Conservation (phyloP, 495 filamentous ascomycete genomes). For the Aspergillus cavernicola region DNA sequence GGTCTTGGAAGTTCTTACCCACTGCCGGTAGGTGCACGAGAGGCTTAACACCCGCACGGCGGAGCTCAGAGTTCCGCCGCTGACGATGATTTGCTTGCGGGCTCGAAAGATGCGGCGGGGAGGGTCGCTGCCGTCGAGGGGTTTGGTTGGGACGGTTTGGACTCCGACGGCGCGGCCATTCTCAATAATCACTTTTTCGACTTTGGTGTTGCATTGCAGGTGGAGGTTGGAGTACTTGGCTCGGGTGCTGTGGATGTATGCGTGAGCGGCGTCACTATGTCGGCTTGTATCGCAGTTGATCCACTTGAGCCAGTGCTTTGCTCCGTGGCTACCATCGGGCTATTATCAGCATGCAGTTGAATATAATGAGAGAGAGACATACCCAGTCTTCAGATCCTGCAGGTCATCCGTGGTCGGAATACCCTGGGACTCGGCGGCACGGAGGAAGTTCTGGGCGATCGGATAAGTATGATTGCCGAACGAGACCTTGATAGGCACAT, state of each 20-base stretch:
- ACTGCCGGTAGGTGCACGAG: conserved; percentile 75
- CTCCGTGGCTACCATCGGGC: conserved; percentile 26
- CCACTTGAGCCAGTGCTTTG: conserved; percentile 58
- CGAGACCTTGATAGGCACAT: conserved; percentile 81
- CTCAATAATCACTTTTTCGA: conserved; percentile 75
- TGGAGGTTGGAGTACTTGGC: conserved; percentile 67
- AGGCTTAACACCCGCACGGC: conserved; percentile 64
- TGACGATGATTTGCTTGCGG: conserved; percentile 74
- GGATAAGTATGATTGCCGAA: conserved; percentile 75
- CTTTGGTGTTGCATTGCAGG: conserved; percentile 74
- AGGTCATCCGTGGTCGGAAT: conserved; percentile 72
- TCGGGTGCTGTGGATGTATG: conserved; percentile 67
- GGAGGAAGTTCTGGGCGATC: conserved; percentile 74
- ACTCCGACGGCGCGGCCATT: conserved; percentile 63
- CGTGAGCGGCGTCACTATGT: conserved; percentile 68
- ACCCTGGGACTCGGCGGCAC: conserved; percentile 70
- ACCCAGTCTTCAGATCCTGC: conserved; percentile 62
- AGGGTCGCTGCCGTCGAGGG: conserved; percentile 44
- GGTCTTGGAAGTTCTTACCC: conserved; percentile 80
- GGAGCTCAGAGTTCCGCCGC: conserved; percentile 72
- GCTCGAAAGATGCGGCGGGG: conserved; percentile 59
- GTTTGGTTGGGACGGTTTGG: conserved; percentile 52
- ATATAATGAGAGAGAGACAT: conserved; percentile 21
- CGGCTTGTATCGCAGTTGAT: conserved; percentile 62
- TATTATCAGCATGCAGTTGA: neutral